Conservation (phyloP, 2,329 filamentous ascomycete species). For the Ascochyta rabiei region DNA sequence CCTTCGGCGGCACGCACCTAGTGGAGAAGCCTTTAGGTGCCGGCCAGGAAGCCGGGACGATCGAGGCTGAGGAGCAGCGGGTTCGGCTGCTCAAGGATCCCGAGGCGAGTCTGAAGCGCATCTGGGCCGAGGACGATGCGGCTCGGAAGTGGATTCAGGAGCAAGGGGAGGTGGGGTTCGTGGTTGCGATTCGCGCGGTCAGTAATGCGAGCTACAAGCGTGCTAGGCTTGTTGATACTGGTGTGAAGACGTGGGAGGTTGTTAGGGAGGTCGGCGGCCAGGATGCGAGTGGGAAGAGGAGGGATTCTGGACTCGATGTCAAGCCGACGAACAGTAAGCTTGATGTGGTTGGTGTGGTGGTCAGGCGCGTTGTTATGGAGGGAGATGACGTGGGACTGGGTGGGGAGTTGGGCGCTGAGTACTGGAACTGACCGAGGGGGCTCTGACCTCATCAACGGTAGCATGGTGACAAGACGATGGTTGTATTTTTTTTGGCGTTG, state of each 20-base stretch:
- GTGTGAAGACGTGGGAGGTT: slow-evolving; percentile 40
- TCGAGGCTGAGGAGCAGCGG: slow-evolving; percentile 42
- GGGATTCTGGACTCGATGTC: slow-evolving; percentile 40
- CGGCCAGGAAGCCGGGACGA: slow-evolving; percentile 40
- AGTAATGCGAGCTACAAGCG: slow-evolving; percentile 46
- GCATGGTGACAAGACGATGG: not conserved
- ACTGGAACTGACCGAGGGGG: slow-evolving; percentile 30
- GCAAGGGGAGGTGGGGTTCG: slow-evolving; percentile 41
- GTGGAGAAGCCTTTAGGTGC: slow-evolving; percentile 35
- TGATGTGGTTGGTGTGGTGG: slow-evolving; percentile 44
- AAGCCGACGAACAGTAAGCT: slow-evolving; percentile 41
- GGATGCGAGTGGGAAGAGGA: slow-evolving; percentile 36
- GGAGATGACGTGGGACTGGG: slow-evolving; percentile 37
- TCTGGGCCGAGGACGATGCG: slow-evolving; percentile 29
- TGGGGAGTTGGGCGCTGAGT: slow-evolving; percentile 39
- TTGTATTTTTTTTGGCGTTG: not conserved
- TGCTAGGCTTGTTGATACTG: slow-evolving; percentile 38
- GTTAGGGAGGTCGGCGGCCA: slow-evolving; percentile 39
- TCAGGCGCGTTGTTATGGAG: slow-evolving; percentile 36
- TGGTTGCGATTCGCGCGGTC: slow-evolving; percentile 38
- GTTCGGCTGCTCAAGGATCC: slow-evolving; percentile 42
- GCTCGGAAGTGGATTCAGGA: slow-evolving; percentile 37
- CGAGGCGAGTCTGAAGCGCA: slow-evolving; percentile 33
- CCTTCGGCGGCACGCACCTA: slow-evolving; percentile 40
- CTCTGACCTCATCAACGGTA: not conserved